These are phyloP conservation scores for Galerina sulciceps DNA, from an alignment of 768 basidiomycete species.

Conservation along the genomic window DNA sequence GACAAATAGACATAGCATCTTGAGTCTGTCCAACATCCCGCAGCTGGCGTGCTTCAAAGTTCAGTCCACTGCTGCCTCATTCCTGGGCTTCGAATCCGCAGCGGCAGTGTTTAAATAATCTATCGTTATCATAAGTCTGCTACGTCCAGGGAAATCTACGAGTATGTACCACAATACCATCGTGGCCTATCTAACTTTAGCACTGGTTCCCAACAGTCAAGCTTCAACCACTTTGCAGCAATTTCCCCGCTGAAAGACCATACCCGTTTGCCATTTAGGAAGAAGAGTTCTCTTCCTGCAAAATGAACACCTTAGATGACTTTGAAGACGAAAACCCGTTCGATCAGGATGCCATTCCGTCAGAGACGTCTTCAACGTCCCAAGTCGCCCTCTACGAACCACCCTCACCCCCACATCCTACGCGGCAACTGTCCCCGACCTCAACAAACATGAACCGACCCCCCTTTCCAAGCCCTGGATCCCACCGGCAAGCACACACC, in stretches of 20 bases:
- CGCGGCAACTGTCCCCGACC: constrained; percentile 51
- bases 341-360: constrained; percentile 53
- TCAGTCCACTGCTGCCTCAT: not conserved
- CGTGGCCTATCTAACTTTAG: not conserved
- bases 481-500: constrained; percentile 54
- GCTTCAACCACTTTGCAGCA: not conserved
- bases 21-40: constrained; percentile 4
- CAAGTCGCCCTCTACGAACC: constrained; percentile 62
- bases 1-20: constrained; percentile 38
- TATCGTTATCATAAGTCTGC: not conserved
- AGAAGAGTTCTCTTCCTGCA: not conserved
- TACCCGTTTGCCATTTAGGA: not conserved
- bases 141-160: not conserved
- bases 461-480: constrained; percentile 61
- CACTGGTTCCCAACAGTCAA: not conserved
- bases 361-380: constrained; percentile 58
- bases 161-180: not conserved
- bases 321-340: constrained; percentile 74
- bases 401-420: constrained; percentile 52
- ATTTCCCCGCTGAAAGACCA: not conserved
- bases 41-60: not conserved
- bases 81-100: not conserved
- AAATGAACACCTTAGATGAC: constrained; percentile 27
- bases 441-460: constrained; percentile 39
- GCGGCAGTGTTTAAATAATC: not conserved